phyloP scores from a whole-genome alignment of 1,139 yeast genomes.

The Candida smagusa region DNA sequence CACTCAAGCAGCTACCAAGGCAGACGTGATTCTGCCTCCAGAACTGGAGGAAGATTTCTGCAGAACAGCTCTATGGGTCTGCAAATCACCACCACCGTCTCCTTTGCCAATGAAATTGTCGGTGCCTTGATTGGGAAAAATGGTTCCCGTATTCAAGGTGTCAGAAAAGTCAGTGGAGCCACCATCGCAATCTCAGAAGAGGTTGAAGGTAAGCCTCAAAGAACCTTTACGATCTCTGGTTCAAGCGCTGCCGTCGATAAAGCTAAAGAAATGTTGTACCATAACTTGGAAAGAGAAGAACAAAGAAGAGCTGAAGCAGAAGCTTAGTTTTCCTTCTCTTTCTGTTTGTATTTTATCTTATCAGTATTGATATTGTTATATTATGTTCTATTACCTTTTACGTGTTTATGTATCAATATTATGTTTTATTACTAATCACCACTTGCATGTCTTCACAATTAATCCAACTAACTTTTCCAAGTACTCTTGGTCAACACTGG shows the following conservation, averaged over 20 bases:
- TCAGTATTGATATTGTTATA: not conserved
- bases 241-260: conserved; percentile 60
- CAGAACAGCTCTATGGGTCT: not conserved
- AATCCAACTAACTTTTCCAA: conserved; percentile 57
- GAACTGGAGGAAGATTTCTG: not conserved
- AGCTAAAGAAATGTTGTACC: conserved; percentile 65
- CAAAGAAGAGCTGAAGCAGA: conserved; percentile 53
- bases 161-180: conserved; percentile 77
- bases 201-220: conserved; percentile 59
- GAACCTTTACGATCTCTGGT: conserved; percentile 75
- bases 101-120: conserved; percentile 77
- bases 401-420: not conserved
- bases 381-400: not conserved
- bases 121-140: conserved; percentile 90
- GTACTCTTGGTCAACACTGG: conserved; percentile 52
- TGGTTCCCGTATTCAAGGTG: conserved; percentile 84
- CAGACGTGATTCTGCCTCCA: not conserved
- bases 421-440: conserved; percentile 12
- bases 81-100: conserved; percentile 4
- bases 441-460: conserved; percentile 50
- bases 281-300: conserved; percentile 76
- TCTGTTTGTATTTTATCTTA: conserved; percentile 1
- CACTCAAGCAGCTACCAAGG: conserved; percentile 1
- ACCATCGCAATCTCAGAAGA: conserved; percentile 76
- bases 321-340: conserved; percentile 1